A percentile compares a stretch with the other conserved stretches of the same genome.
phyloP scores from a whole-genome alignment of 2,329 filamentous ascomycete genomes.

The Neurospora sp. region DNA sequence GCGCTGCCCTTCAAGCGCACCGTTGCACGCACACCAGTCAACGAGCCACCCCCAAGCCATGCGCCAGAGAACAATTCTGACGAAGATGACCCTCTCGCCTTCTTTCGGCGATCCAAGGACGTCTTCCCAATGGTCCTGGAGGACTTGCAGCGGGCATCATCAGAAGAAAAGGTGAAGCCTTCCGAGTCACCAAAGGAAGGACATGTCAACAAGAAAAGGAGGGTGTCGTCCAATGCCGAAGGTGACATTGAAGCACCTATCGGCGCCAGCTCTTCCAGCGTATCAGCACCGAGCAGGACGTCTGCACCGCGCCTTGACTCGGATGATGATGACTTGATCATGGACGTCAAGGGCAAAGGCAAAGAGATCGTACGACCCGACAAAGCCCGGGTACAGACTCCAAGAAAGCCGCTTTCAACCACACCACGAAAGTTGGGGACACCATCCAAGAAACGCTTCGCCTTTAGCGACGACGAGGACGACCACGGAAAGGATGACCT shows the following conservation, averaged over 20 bases:
- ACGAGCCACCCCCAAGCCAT: neutral
- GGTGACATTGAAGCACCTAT: neutral
- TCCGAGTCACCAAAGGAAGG: conserved; percentile 9
- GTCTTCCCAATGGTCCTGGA: conserved; percentile 32
- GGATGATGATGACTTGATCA: conserved; percentile 10
- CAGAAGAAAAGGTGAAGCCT: conserved; percentile 1
- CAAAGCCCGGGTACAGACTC: conserved; percentile 1
- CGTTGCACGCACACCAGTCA: conserved; percentile 9
- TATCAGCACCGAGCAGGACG: neutral
- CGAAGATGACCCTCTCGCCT: conserved; percentile 27
- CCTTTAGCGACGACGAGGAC: conserved; percentile 11
- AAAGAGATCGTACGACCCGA: conserved; percentile 13
- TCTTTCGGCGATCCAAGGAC: conserved; percentile 41
- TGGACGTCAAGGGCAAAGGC: conserved; percentile 18
- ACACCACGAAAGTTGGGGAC: neutral
- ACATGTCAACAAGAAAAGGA: neutral
- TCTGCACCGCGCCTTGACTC: conserved; percentile 6
- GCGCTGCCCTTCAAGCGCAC: conserved; percentile 20
- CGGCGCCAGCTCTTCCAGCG: neutral
- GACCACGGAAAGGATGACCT: neutral
- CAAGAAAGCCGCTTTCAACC: conserved; percentile 1
- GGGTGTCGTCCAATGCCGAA: neutral
- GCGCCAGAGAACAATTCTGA: conserved; percentile 9
- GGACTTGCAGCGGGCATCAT: conserved; percentile 13
- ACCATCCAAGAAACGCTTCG: neutral